A percentile compares a stretch with the other conserved stretches of the same genome.
Conservation (phyloP, 2,329 filamentous ascomycete genomes). For the Ophiostoma sp. region DNA sequence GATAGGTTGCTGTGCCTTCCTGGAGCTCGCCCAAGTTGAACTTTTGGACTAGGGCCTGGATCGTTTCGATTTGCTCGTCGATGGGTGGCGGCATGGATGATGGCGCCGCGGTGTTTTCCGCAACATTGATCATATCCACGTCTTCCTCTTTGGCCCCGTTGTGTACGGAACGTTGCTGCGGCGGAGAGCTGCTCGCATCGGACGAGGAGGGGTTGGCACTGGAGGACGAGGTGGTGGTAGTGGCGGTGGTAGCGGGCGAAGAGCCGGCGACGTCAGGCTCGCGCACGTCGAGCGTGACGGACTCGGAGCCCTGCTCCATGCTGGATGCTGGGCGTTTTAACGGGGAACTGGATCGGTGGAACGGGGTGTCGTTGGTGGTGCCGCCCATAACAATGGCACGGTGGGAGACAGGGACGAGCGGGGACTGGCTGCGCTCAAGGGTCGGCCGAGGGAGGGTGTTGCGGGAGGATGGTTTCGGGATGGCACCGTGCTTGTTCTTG, state of each 20-base stretch:
- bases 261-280: slow-evolving; percentile 29
- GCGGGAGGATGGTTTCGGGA: background rate
- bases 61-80: slow-evolving; percentile 62
- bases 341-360: slow-evolving; percentile 58
- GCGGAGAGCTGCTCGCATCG: background rate
- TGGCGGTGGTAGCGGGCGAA: background rate
- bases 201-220: background rate
- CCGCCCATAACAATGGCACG: slow-evolving; percentile 57
- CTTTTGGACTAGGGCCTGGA: slow-evolving; percentile 56
- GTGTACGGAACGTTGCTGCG: no score
- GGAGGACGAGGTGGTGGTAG: slow-evolving; percentile 13
- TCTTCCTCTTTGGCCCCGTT: background rate
- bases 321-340: slow-evolving; percentile 59
- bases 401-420: slow-evolving; percentile 45
- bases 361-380: slow-evolving; percentile 48
- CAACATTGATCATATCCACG: slow-evolving; percentile 24
- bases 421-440: slow-evolving; percentile 46
- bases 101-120: slow-evolving; percentile 16
- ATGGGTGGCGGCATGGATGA: slow-evolving; percentile 19
- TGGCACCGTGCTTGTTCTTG: background rate
- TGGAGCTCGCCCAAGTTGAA: slow-evolving; percentile 49
- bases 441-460: no score
- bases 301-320: slow-evolving; percentile 42
- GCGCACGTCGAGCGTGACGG: slow-evolving; percentile 5
- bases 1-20: slow-evolving; percentile 68